These are phyloP conservation scores for Ceratocystiopsis sp. DNA, from an alignment of 2,329 filamentous ascomycete species.

Conservation along the genomic window DNA sequence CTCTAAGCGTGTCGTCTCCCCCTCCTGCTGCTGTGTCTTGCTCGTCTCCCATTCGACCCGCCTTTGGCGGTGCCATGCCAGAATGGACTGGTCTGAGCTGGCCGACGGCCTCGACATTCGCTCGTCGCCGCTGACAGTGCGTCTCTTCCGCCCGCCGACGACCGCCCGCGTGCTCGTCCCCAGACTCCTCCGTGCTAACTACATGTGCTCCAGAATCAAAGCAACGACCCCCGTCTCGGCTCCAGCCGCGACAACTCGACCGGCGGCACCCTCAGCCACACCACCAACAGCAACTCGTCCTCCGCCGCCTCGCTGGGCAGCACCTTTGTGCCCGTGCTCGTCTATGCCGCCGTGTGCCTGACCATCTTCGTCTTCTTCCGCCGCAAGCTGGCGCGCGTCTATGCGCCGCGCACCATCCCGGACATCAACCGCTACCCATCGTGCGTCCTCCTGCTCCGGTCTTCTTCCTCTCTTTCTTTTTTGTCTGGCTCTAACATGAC, in stretches of 20 bases:
- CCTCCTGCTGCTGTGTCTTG: neutral
- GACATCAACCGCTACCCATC: slow-evolving; percentile 27
- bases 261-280: slow-evolving; percentile 19
- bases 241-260: slow-evolving; percentile 25
- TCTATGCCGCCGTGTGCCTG: slow-evolving; percentile 31
- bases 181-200: neutral
- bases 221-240: slow-evolving; percentile 24
- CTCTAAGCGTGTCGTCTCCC: too few relatives aligned
- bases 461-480: slow-evolving; percentile 34
- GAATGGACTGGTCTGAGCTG: slow-evolving; percentile 7
- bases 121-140: slow-evolving; percentile 1
- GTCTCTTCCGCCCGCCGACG: neutral
- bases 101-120: slow-evolving; percentile 4
- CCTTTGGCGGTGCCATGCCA: slow-evolving; percentile 2
- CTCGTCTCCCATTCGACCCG: neutral
- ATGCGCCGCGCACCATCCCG: slow-evolving; percentile 35
- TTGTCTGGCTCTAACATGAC: neutral
- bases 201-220: slow-evolving; percentile 13
- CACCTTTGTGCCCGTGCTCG: slow-evolving; percentile 35
- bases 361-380: slow-evolving; percentile 32
- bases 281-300: slow-evolving; percentile 17
- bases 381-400: slow-evolving; percentile 32
- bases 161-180: too few relatives aligned
- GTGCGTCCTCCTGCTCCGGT: slow-evolving; percentile 28
- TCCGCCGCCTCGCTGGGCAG: slow-evolving; percentile 25